Evolutionary conservation across 148 eudicot species (phyloP).

Genomic region (Camellia sinensis): DNA sequence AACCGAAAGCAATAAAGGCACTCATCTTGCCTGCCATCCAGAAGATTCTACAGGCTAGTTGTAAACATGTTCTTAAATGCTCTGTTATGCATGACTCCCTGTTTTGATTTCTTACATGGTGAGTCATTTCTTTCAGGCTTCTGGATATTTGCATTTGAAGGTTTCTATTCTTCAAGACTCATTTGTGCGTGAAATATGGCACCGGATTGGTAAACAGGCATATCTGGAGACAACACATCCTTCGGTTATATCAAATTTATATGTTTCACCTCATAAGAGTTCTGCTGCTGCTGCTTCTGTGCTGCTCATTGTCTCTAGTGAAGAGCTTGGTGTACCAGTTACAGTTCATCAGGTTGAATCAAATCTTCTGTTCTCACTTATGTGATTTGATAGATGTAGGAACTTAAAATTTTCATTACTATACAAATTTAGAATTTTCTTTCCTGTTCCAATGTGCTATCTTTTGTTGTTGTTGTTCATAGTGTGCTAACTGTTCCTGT

Average conservation of each 20-base stretch:
- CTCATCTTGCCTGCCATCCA: conserved; percentile 76
- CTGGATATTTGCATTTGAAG: conserved; percentile 82
- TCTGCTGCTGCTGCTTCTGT: conserved; percentile 90
- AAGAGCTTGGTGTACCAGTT: conserved; percentile 92
- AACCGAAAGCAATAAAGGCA: conserved; percentile 53
- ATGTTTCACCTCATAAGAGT: conserved; percentile 66
- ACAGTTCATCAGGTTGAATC: conserved; percentile 76
- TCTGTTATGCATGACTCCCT: conserved; percentile 2
- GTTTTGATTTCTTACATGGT: conserved; percentile 18
- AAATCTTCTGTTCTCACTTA: conserved; percentile 5
- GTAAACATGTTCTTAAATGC: conserved; percentile 19
- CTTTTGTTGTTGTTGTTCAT: too few relatives aligned
- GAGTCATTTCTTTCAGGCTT: conserved; percentile 52
- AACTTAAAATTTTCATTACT: neutral
- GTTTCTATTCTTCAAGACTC: conserved; percentile 98
- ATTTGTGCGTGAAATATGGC: conserved; percentile 89
- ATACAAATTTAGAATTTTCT: too few relatives aligned
- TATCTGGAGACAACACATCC: conserved; percentile 81
- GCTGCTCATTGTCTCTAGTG: conserved; percentile 89
- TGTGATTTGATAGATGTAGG: neutral
- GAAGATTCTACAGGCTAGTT: conserved; percentile 89
- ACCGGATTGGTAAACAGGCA: conserved; percentile 68
- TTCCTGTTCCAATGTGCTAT: neutral
- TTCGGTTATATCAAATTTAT: conserved; percentile 68
- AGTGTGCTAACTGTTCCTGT: conserved; percentile 24